These are phyloP conservation scores for Termitomyces sp. DNA, from an alignment of 768 basidiomycete species.

Conservation along the genomic window DNA sequence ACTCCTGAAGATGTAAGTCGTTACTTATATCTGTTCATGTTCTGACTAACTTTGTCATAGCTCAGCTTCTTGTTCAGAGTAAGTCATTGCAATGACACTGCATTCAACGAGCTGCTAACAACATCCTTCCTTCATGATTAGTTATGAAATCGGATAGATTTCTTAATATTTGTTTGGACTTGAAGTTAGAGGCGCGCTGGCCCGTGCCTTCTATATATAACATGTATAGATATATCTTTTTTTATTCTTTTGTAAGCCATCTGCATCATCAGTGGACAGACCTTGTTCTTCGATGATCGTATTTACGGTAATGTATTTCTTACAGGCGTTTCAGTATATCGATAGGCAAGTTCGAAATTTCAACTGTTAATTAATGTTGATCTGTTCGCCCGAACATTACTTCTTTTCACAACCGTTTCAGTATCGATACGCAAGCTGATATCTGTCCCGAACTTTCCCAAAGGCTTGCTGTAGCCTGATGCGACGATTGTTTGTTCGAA, in stretches of 20 bases:
- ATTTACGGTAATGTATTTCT: no score
- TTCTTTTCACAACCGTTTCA: no score
- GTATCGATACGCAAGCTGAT: no score
- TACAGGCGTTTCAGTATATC: no score
- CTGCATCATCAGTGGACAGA: neutral
- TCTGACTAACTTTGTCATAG: constrained; percentile 23
- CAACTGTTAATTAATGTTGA: no score
- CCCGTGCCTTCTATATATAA: neutral
- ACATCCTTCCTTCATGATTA: neutral
- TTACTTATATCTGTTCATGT: neutral
- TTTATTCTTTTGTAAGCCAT: neutral
- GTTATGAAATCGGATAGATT: neutral
- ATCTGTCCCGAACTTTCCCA: no score
- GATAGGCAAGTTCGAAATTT: no score
- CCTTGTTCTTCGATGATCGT: no score
- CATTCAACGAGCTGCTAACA: neutral
- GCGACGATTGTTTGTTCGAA: no score
- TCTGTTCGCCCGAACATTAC: no score
- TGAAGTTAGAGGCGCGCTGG: no score
- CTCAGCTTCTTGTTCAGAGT: constrained; percentile 57
- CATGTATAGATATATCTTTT: neutral
- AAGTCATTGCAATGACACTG: constrained; percentile 9
- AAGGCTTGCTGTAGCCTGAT: no score
- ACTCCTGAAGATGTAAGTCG: constrained; percentile 73
- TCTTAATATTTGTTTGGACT: neutral